Percentiles rank a stretch among this genome's conserved stretches.
Evolutionary conservation across 257 asterid genomes (phyloP).

Genomic region (Plectranthus barbatus): DNA sequence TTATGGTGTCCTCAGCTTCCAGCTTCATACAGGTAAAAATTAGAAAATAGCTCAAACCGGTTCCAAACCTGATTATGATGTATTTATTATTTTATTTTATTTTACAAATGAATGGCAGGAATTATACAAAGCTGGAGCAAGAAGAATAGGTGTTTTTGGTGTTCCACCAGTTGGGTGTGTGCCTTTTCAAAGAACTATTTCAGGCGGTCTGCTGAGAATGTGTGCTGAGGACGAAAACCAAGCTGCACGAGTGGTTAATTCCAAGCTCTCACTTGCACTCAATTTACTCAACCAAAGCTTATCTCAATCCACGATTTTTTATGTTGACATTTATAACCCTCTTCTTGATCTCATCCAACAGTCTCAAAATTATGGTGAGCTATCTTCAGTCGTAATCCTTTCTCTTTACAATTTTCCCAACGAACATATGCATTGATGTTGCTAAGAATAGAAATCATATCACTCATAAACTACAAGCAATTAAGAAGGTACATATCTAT

Average conservation of each 20-base stretch:
- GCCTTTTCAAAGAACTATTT: conserved; percentile 38
- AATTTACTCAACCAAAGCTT: conserved; percentile 19
- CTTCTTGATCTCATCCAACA: conserved; percentile 31
- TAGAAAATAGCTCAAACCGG: no score
- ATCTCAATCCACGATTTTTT: conserved; percentile 33
- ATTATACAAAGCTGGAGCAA: conserved; percentile 40
- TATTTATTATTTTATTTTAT: no score
- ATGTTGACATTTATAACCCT: conserved; percentile 35
- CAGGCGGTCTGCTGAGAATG: conserved; percentile 27
- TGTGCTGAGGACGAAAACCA: conserved; percentile 28
- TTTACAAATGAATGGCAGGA: conserved; percentile 20
- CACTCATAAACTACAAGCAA: no score
- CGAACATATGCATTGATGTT: no score
- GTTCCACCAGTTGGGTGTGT: conserved; percentile 46
- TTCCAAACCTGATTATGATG: no score
- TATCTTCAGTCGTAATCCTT: neutral
- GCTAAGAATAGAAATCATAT: no score
- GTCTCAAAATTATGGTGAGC: conserved; percentile 38
- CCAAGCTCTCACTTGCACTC: conserved; percentile 25
- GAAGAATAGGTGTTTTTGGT: conserved; percentile 35
- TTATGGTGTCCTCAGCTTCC: conserved; percentile 50
- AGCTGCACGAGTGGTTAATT: conserved; percentile 31
- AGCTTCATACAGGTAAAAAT: conserved; percentile 36
- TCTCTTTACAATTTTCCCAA: neutral
- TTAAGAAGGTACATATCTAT: no score